Evolutionary conservation across 2,329 filamentous ascomycete genomes (phyloP).

Genomic region (Calonectria pauciramosa): DNA sequence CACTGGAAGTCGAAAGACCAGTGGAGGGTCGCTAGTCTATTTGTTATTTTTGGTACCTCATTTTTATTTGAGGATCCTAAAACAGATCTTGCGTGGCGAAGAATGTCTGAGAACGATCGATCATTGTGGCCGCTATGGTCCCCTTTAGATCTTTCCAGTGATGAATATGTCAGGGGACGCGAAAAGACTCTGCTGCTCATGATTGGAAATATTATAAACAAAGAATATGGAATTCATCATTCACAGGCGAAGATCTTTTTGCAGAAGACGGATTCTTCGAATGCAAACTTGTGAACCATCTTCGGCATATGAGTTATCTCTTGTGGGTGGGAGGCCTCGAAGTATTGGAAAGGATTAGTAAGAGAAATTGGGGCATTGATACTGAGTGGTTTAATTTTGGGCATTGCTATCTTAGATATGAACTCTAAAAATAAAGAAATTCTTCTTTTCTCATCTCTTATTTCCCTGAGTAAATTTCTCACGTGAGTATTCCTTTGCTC

Average conservation of each 20-base stretch:
- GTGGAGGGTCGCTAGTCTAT: background rate
- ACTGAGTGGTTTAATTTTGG: no score
- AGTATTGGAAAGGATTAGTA: no score
- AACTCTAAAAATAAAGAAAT: no score
- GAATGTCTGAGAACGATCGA: background rate
- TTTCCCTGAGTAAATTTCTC: no score
- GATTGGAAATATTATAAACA: background rate
- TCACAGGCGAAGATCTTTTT: background rate
- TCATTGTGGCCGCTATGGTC: background rate
- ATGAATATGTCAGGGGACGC: background rate
- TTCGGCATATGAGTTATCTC: no score
- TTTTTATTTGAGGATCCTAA: background rate
- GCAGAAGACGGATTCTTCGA: no score
- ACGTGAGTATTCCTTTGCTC: no score
- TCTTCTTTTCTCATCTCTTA: no score
- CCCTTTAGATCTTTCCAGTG: background rate
- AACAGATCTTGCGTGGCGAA: background rate
- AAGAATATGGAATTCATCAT: background rate
- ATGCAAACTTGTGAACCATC: no score
- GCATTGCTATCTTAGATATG: no score
- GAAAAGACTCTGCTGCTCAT: background rate
- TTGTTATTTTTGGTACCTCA: background rate
- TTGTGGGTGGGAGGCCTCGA: no score
- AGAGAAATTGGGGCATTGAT: no score
- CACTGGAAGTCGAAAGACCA: background rate